Base-by-base conservation (phyloP, 2,329 filamentous ascomycete genomes). In the Colletotrichum neosansevieriae region DNA sequence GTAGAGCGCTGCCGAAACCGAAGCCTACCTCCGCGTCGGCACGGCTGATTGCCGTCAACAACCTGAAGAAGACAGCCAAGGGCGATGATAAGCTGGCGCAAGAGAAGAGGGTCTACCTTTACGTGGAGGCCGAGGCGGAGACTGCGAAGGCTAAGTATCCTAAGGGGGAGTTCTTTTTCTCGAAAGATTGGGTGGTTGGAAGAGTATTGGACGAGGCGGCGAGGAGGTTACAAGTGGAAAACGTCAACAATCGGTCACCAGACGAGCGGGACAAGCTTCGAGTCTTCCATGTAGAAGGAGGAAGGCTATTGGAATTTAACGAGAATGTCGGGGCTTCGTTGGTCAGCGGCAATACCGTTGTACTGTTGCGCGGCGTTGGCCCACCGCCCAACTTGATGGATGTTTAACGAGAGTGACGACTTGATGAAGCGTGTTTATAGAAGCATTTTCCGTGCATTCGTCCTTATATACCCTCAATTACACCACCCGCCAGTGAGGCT, bases 241-340 rank as follows among this genome's bases (percentile, higher is more conserved):
- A 97, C 73, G 80, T 95, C 71, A 97, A 97, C 76, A 97, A 97
- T 74, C 86, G 91, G 73, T 90, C 89, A 1, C 87, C 86, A 3
- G 86, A 91, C 12, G 93, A 97, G 81, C 90, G 92, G 76, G 91
- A 94, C 67, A 92, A 92, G 79, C 78, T 99, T 72, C 83, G 96
- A 9, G 89, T 99, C 0, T 99, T 97, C 75, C 94, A 98, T 77
- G 93, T 99, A 0, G 94, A 99, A 76, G 93, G 92, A 0, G 96
- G 96, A 0, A 84, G 94, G 66, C 79, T 99, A 70, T 79, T 99
- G 71, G 94, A 96, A 69, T 99, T 97, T 75, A 89, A 87, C 24
- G 94, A 98, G 79, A 94, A 95, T 83, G 84, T 97, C 63, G 94
- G 94, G 4, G 84, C 85, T 59, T 85, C 85, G 32, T 83, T 97